Conservation (phyloP, 164 flowering plant species). For the Hamamelis virginiana region DNA sequence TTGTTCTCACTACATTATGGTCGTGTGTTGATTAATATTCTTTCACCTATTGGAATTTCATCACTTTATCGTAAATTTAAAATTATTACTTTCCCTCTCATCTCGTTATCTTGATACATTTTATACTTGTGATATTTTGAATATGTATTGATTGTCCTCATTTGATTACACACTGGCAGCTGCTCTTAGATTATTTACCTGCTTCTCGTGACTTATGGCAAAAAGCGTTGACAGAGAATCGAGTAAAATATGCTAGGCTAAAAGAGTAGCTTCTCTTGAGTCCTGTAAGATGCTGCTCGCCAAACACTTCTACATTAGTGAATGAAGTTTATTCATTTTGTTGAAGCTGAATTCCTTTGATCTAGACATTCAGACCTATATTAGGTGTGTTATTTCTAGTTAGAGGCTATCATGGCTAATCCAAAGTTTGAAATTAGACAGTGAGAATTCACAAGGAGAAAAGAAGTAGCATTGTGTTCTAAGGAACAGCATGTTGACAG, state of each 20-base stretch:
- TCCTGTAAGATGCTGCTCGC: slow-evolving; percentile 46
- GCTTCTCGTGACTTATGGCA: slow-evolving; percentile 54
- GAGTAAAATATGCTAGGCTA: slow-evolving; percentile 47
- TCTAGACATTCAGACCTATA: neutral
- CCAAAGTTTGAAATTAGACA: slow-evolving; percentile 41
- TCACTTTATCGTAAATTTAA: too few relatives aligned
- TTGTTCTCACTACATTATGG: too few relatives aligned
- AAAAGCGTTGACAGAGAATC: slow-evolving; percentile 42
- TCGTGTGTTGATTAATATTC: too few relatives aligned
- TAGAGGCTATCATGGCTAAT: slow-evolving; percentile 13
- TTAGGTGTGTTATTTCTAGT: neutral
- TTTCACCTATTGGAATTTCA: too few relatives aligned
- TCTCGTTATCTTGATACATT: too few relatives aligned
- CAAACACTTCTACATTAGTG: neutral
- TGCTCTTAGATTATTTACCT: slow-evolving; percentile 62
- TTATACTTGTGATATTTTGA: neutral
- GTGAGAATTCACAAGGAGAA: slow-evolving; percentile 39
- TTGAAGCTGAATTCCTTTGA: neutral
- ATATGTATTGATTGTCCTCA: neutral
- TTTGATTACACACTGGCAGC: slow-evolving; percentile 27
- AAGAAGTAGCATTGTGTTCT: slow-evolving; percentile 19
- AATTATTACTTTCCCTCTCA: too few relatives aligned
- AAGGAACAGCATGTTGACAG: slow-evolving; percentile 16
- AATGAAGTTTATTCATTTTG: neutral
- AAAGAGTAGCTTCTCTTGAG: slow-evolving; percentile 55